Evolutionary conservation across 2,329 filamentous ascomycete species (phyloP), one percentile per base, ranked within the genome.

Genomic region (Talaromyces sp.): DNA sequence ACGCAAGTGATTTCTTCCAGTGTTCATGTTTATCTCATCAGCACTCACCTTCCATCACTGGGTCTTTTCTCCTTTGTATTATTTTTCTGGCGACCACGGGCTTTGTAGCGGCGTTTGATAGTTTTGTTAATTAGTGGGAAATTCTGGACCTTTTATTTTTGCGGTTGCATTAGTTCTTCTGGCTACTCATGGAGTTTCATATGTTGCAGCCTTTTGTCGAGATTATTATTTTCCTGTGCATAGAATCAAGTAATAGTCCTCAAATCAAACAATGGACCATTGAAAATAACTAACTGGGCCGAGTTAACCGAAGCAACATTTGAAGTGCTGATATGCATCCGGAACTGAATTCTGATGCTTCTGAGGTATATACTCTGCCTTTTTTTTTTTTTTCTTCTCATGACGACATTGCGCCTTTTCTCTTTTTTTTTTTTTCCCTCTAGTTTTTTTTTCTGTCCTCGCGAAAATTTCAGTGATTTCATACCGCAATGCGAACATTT

Each of bases 1-100:
- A 54, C 75, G 73, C 58, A 73, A 72, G 60, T 78, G 62, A 52
- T 52, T 8, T 29, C 49, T 52, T 19, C 14, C 13, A 29, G 13
- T 17, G 6, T 8, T 13, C 4, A 19, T 17, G 17, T 29, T n/a
- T 19, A 10, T 52, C 2, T 17, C 24, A 19, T 29, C 11, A 5
- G 6, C 24, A 27, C 7, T 31, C 24, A n/a, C 4, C 3, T 52
- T 6, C 26, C 21, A 29, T 29, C 26, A 24, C 21, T 21, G 19
- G 41, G 19, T 3, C n/a, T 24, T 32, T 35, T 46, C 43, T 46
- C n/a, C 11, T 46, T 24, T 46, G 43, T 46, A 46, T 46, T 19
- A 46, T 46, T 24, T 24, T 46, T 24, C 19, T 19, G 43, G 43
- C 19, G 35, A 46, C n/a, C 43, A 24, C 19, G 43, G 19, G 19